phyloP scores from a whole-genome alignment of 768 basidiomycete genomes.

The Trametes punicea region DNA sequence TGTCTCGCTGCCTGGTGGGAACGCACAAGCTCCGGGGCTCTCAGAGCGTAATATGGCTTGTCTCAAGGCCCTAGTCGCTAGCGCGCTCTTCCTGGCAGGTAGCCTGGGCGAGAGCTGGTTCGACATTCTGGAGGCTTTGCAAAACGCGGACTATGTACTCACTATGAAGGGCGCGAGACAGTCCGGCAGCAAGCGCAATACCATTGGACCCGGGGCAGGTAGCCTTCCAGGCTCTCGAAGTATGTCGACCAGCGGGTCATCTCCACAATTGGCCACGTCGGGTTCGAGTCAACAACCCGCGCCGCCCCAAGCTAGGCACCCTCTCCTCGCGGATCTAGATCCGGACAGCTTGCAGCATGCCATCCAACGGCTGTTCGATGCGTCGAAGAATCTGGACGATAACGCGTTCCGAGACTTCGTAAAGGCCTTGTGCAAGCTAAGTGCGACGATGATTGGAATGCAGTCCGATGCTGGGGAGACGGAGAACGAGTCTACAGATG shows the following conservation, averaged over 20 bases:
- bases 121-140: conserved; percentile 82
- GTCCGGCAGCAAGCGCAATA: conserved; percentile 16
- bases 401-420: conserved; percentile 76
- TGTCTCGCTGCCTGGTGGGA: conserved; percentile 37
- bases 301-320: conserved; percentile 42
- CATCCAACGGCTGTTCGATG: conserved; percentile 84
- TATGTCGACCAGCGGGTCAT: conserved; percentile 19
- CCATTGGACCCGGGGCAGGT: conserved; percentile 31
- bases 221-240: conserved; percentile 36
- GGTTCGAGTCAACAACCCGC: conserved; percentile 22
- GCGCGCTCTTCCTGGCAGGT: conserved; percentile 78
- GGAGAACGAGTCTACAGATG: conserved; percentile 41
- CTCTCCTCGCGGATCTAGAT: conserved; percentile 70
- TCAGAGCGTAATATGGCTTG: conserved; percentile 91
- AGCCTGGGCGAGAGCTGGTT: conserved; percentile 93
- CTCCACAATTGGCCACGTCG: conserved; percentile 16
- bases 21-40: conserved; percentile 64
- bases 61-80: conserved; percentile 74
- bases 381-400: conserved; percentile 82
- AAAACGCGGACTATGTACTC: conserved; percentile 93
- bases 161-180: conserved; percentile 49
- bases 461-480: conserved; percentile 46
- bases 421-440: conserved; percentile 76
- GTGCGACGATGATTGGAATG: conserved; percentile 92
- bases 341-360: conserved; percentile 67